phyloP scores from a whole-genome alignment of 441 rosid species.

The Theobroma grandiflorum region DNA sequence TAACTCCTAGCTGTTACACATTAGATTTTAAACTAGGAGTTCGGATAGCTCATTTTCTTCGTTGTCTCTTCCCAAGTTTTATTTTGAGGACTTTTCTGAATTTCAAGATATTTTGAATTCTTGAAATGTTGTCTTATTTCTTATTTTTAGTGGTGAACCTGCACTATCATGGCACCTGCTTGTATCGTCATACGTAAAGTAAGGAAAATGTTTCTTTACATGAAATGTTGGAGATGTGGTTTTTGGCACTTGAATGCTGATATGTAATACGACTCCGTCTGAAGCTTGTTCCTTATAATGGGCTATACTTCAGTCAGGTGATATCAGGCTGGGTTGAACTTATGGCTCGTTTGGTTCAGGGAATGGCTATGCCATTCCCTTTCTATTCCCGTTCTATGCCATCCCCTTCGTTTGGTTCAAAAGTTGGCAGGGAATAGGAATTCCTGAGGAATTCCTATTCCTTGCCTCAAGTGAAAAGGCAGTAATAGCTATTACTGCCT shows the following conservation, averaged over 20 bases:
- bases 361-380: too few species aligned
- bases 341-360: too few species aligned
- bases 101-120: background rate
- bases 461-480: too few species aligned
- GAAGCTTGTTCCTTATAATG: background rate
- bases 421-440: too few species aligned
- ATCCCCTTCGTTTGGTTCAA: too few species aligned
- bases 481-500: too few species aligned
- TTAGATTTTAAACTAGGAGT: slow-evolving; percentile 13
- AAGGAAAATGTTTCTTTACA: background rate
- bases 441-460: too few species aligned
- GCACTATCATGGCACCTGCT: background rate
- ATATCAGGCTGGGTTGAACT: background rate
- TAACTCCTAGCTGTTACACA: background rate
- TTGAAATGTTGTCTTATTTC: background rate
- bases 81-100: background rate
- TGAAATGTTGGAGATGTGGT: background rate
- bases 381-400: too few species aligned
- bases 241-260: background rate
- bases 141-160: background rate
- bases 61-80: background rate
- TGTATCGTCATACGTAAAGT: background rate
- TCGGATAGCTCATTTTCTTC: background rate
- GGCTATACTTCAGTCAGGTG: background rate
- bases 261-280: background rate